Conservation (phyloP, 2,329 filamentous ascomycete species). For the Davidsoniella australis region DNA sequence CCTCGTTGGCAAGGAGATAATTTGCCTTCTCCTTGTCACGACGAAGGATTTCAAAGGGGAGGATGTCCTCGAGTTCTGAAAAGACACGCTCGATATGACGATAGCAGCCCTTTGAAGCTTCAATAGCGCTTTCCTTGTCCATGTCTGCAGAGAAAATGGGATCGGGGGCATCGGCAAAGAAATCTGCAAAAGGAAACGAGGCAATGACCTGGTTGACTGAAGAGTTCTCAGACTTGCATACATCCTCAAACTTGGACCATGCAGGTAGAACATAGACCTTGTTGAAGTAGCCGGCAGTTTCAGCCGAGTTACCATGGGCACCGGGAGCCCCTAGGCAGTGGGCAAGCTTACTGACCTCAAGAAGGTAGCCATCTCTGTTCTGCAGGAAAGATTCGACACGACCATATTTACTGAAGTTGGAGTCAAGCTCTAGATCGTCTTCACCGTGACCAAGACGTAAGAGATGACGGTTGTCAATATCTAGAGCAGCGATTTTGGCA, state of each 20-base stretch:
- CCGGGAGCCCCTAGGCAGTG: slow-evolving; percentile 72
- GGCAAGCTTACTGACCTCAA: slow-evolving; percentile 74
- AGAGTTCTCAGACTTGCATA: slow-evolving; percentile 36
- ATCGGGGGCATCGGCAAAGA: slow-evolving; percentile 76
- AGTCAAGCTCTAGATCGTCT: slow-evolving; percentile 74
- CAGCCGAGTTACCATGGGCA: slow-evolving; percentile 88
- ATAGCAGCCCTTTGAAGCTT: slow-evolving; percentile 72
- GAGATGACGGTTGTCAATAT: slow-evolving; percentile 90
- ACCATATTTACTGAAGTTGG: slow-evolving; percentile 83
- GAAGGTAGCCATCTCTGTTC: slow-evolving; percentile 60
- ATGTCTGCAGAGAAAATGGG: slow-evolving; percentile 58
- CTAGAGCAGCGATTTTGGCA: slow-evolving; percentile 88
- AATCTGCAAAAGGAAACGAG: slow-evolving; percentile 73
- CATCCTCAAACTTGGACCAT: slow-evolving; percentile 65
- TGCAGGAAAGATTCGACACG: slow-evolving; percentile 91
- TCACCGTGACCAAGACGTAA: slow-evolving; percentile 87
- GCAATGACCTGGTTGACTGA: slow-evolving; percentile 45
- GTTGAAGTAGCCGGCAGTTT: slow-evolving; percentile 95
- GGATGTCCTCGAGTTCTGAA: slow-evolving; percentile 75
- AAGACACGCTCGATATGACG: slow-evolving; percentile 82
- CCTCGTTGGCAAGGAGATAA: slow-evolving; percentile 86
- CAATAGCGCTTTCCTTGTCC: slow-evolving; percentile 49
- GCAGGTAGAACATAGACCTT: slow-evolving; percentile 75
- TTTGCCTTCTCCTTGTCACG: slow-evolving; percentile 86
- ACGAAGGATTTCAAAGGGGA: slow-evolving; percentile 86